Evolutionary conservation across 1,139 yeast species (phyloP), one percentile per base, ranked within the genome.

Genomic region (Saccharomyces hybrid): DNA sequence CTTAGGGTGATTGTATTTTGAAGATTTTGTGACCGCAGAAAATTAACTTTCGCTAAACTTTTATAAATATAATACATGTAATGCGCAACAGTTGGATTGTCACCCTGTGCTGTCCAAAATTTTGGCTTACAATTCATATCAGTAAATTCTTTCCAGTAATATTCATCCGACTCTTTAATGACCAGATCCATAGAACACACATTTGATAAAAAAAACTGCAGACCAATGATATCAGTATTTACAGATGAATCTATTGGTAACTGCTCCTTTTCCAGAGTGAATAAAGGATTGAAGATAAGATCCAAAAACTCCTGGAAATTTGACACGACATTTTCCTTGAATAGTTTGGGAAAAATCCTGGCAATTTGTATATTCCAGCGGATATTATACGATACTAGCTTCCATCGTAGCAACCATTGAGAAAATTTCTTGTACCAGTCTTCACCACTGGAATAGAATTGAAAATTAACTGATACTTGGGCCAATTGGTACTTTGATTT

Each of bases 401-500:
- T 64, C 66, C 69, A 65, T 53, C 55, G 63, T n/a, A 58, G 55
- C 7, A 67, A 50, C 70, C 70, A 67, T 20, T 55, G 53, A 2
- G 68, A 51, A 51, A 67, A 67, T 49, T 55, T 64, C 1, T 29
- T 28, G 69, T 70, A 67, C 69, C 69, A 67, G n/a, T 55, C 56
- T 14, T 53, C 55, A 6, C 50, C 56, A 6, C 52, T 50, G 2
- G 51, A 49, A 50, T 57, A 58, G 55, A 65, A 67, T 51, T 64
- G 65, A 48, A 62, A 67, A 53, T 66, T 70, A n/a, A 67, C 64
- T 5, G 70, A 64, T 9, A 66, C 57, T 51, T 67, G 69, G 3
- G 61, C 63, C 16, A 65, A 51, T 49, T 66, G 68, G 51, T 67
- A 67, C 53, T 67, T 67, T 14, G 68, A 64, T 46, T 63, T 63